Evolutionary conservation across 345 rosid species (phyloP).

Genomic region (Psidium guajava): DNA sequence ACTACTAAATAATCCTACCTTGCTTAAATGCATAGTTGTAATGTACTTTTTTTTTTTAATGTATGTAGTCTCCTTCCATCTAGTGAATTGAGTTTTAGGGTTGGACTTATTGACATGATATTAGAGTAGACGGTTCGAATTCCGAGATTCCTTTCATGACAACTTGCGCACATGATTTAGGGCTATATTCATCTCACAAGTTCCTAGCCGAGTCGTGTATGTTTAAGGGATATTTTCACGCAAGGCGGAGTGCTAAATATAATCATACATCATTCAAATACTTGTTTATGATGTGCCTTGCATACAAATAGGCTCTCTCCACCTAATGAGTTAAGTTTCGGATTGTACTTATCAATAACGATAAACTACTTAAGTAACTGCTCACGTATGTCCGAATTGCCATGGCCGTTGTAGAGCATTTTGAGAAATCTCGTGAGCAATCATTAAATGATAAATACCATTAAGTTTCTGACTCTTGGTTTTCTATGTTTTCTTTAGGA

Average conservation of each 20-base stretch:
- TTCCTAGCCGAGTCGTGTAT: neutral
- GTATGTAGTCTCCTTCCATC: neutral
- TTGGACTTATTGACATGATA: neutral
- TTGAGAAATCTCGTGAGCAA: neutral
- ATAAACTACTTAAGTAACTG: neutral
- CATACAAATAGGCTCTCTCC: neutral
- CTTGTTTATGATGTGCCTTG: neutral
- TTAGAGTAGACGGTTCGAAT: neutral
- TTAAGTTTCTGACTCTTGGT: neutral
- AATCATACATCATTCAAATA: neutral
- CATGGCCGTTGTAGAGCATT: neutral
- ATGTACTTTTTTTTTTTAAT: neutral
- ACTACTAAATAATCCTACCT: neutral
- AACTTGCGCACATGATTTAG: neutral
- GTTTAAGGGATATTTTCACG: too few relatives aligned
- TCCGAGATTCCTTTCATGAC: neutral
- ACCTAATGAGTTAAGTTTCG: neutral
- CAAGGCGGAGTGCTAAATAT: neutral
- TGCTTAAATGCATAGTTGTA: rapidly evolving
- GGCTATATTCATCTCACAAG: neutral
- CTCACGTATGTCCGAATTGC: neutral
- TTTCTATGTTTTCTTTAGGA: neutral
- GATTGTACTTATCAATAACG: neutral
- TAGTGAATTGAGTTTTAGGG: neutral
- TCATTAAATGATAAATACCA: neutral